phyloP scores from a whole-genome alignment of 2,329 filamentous ascomycete genomes.

The Graphium sp. region DNA sequence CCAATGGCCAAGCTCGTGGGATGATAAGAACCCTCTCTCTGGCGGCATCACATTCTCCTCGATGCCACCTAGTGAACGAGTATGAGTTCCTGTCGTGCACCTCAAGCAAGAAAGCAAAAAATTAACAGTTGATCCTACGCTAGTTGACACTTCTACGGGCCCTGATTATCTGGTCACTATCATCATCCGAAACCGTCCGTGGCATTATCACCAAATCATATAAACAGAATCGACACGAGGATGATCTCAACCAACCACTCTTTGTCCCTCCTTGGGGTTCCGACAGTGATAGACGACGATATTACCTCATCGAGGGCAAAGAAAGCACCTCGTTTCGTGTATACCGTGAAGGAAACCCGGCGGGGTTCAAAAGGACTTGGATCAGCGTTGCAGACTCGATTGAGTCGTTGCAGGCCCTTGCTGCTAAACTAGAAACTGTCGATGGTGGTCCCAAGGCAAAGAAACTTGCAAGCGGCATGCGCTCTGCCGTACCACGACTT shows the following conservation, averaged over 20 bases:
- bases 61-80: constrained; percentile 68
- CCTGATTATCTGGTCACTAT: constrained; percentile 74
- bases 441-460: constrained; percentile 73
- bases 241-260: constrained; percentile 66
- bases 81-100: too few species aligned
- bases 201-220: constrained; percentile 73
- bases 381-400: constrained; percentile 85
- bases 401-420: constrained; percentile 62
- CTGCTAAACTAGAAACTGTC: constrained; percentile 55
- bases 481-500: constrained; percentile 69
- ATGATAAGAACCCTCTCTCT: constrained; percentile 64
- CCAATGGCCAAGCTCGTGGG: constrained; percentile 82
- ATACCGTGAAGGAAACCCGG: constrained; percentile 83
- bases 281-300: constrained; percentile 80
- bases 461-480: constrained; percentile 61
- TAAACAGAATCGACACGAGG: constrained; percentile 71
- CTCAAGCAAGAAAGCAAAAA: too few species aligned
- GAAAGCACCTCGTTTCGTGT: constrained; percentile 90
- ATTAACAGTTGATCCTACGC: background rate
- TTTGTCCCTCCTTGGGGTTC: constrained; percentile 84
- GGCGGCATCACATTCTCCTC: constrained; percentile 66
- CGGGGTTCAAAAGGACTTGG: constrained; percentile 64
- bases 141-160: constrained; percentile 73
- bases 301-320: constrained; percentile 83
- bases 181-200: constrained; percentile 72